These are phyloP conservation scores for Lepraria neglecta DNA, from an alignment of 495 filamentous ascomycete genomes.

Conservation along the genomic window DNA sequence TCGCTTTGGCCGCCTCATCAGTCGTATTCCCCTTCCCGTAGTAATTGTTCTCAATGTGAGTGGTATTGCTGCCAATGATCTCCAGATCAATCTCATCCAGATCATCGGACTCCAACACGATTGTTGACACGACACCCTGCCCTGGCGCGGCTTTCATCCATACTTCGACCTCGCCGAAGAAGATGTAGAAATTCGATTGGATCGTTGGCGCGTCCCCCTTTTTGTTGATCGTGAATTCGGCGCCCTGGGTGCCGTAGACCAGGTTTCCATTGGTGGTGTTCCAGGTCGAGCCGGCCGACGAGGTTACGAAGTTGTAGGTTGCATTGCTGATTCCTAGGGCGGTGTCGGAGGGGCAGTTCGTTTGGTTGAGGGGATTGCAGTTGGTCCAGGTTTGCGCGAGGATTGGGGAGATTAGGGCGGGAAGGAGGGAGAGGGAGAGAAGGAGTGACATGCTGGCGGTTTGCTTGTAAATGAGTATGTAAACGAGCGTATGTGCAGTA, in stretches of 20 bases:
- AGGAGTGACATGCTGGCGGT: conserved; percentile 8
- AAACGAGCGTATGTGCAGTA: conserved; percentile 7
- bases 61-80: conserved; percentile 50
- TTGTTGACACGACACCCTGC: conserved; percentile 68
- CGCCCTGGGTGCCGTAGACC: conserved; percentile 37
- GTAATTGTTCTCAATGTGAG: conserved; percentile 80
- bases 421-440: conserved; percentile 29
- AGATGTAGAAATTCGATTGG: conserved; percentile 70
- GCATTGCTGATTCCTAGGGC: conserved; percentile 55
- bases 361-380: conserved; percentile 60
- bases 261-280: conserved; percentile 53
- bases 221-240: conserved; percentile 63
- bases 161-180: conserved; percentile 72
- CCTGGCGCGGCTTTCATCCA: conserved; percentile 67
- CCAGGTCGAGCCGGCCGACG: conserved; percentile 51
- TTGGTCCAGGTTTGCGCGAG: conserved; percentile 54
- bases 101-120: conserved; percentile 82
- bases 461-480: background rate
- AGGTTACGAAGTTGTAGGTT: conserved; percentile 57
- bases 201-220: conserved; percentile 66
- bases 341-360: conserved; percentile 56
- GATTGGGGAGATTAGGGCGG: conserved; percentile 34
- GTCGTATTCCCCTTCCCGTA: conserved; percentile 83
- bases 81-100: conserved; percentile 94
- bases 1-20: conserved; percentile 58